Percentiles rank a stretch among this genome's conserved stretches.
Conservation (phyloP, 2,329 filamentous ascomycete species). For the Emergomyces pasteurianus region DNA sequence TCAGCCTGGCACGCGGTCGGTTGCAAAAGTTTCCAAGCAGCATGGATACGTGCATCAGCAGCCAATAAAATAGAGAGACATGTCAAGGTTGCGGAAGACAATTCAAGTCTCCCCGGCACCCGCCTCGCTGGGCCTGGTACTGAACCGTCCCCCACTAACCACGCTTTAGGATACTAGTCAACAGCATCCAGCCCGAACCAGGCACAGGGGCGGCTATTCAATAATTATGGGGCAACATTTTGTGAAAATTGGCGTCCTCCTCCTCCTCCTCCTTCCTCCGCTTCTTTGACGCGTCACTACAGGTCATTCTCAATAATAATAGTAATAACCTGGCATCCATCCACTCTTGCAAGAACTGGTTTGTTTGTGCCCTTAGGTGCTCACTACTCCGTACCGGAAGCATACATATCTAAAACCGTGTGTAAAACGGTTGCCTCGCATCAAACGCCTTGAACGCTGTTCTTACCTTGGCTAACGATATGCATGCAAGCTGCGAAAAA, state of each 20-base stretch:
- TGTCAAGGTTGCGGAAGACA: background rate
- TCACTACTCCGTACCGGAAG: background rate
- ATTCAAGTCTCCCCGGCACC: background rate
- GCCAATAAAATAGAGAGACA: background rate
- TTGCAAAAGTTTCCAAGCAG: background rate
- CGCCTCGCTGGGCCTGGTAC: conserved; percentile 2
- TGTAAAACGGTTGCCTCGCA: background rate
- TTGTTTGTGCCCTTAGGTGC: background rate
- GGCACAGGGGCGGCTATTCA: background rate
- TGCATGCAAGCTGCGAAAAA: background rate
- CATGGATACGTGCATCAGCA: background rate
- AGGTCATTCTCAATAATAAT: background rate
- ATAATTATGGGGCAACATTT: background rate
- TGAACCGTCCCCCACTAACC: background rate
- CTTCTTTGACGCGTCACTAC: background rate
- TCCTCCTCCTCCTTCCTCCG: background rate
- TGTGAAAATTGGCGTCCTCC: background rate
- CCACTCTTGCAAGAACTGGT: background rate
- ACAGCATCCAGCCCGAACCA: background rate
- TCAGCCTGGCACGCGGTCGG: background rate
- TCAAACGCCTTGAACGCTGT: no score
- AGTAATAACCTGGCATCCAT: background rate
- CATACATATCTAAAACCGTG: background rate
- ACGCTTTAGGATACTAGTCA: background rate
- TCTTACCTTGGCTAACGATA: background rate